Evolutionary conservation across 768 basidiomycete species (phyloP), one percentile per base, ranked within the genome.

Genomic region (Piloderma croceum): DNA sequence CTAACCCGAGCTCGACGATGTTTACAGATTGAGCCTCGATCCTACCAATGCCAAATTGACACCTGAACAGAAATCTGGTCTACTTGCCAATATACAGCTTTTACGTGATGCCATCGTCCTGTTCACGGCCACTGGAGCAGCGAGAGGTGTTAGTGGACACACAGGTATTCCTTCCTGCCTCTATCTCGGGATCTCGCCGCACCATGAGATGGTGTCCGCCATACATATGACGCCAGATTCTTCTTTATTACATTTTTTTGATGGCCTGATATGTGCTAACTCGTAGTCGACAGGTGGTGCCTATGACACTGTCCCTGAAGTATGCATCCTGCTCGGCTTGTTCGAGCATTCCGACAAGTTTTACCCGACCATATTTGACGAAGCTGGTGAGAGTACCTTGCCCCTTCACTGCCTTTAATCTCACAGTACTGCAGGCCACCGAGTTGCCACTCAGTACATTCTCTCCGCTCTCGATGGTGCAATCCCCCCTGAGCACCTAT

Each of bases 371-470:
- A 63, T 88, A 20, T 90, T 87, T 45, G 85, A 90, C 50, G 86
- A 90, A 59, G 86, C 86, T 29, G 86, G 86, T 86, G 42, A 39
- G 77, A 62, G 22, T n/a, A 11, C 31, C 11, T 32, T 7, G 24
- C n/a, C n/a, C n/a, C n/a, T n/a, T n/a, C n/a, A 10, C 33, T 27
- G 11, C 6, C 6, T 15, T 32, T n/a, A 13, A 21, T 36, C 24
- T 27, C 43, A 15, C 48, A 34, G 43, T 42, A 34, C 3, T 31
- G 32, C 42, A 84, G 90, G 90, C 23, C 90, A 91, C 54, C 84
- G 90, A 54, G 90, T 92, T 42, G 90, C 89, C 1, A 90, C 88
- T 0, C 90, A 92, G 56, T 92, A 91, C 59, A 70, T 92, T 23
- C 74, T 91, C 22, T 70, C 89, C 24, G 88, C 83, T 1, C 69